These are phyloP conservation scores for Oxyria digyna DNA, from an alignment of 148 eudicot genomes.

Conservation along the genomic window DNA sequence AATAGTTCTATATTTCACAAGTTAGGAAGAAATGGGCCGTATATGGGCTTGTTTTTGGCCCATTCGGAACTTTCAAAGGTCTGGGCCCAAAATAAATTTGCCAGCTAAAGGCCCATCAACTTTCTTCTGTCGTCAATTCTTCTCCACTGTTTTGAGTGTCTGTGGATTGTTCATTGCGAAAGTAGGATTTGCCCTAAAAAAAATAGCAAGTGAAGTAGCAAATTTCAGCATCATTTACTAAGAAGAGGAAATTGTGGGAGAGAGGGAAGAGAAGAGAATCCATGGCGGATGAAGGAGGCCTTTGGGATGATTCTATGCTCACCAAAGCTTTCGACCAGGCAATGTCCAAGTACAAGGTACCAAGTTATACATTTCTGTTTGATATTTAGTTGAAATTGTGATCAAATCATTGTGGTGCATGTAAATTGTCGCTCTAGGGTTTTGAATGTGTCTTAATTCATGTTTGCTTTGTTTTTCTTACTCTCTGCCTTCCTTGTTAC, in stretches of 20 bases:
- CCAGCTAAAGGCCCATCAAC: too few species aligned
- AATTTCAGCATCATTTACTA: not conserved
- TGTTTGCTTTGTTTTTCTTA: not conserved
- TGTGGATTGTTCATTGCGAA: too few species aligned
- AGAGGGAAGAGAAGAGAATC: not conserved
- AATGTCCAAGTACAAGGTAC: slow-evolving; percentile 53
- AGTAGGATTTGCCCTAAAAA: not conserved
- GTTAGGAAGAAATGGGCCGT: too few species aligned
- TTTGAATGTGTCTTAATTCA: not conserved
- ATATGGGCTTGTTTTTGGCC: too few species aligned
- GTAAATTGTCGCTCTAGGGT: too few species aligned
- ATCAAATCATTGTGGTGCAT: not conserved
- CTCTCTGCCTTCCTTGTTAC: not conserved
- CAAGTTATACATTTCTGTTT: not conserved
- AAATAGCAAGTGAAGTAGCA: not conserved
- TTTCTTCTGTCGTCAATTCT: not conserved
- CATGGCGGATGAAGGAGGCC: slow-evolving; percentile 16
- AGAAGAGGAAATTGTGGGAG: not conserved
- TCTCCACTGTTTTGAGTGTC: not conserved
- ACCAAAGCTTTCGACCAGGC: slow-evolving; percentile 57
- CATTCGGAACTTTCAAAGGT: too few species aligned
- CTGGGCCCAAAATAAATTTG: too few species aligned
- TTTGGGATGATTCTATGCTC: slow-evolving; percentile 76
- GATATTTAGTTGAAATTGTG: not conserved
- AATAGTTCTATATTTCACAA: too few species aligned